A percentile compares a stretch with the other conserved stretches of the same genome.
phyloP scores from a whole-genome alignment of 441 rosid species.

The Lepidium campestre region DNA sequence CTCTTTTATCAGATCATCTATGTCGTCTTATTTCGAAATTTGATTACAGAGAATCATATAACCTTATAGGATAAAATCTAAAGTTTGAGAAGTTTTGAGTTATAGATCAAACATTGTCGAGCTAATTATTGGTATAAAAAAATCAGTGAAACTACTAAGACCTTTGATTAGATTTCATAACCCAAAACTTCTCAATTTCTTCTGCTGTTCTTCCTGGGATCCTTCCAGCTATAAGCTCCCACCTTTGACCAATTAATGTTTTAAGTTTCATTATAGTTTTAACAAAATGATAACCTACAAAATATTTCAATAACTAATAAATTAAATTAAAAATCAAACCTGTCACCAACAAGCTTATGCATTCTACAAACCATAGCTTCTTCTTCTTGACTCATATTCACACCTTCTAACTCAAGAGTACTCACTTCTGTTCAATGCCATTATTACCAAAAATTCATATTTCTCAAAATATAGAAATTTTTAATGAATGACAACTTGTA shows the following conservation, averaged over 20 bases:
- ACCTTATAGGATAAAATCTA: too few relatives aligned
- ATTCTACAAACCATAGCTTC: conserved; percentile 26
- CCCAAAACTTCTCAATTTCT: conserved; percentile 64
- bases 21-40: too few relatives aligned
- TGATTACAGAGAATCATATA: too few relatives aligned
- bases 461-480: background rate
- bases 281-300: background rate
- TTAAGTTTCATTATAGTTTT: background rate
- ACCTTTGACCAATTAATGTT: conserved; percentile 32
- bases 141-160: background rate
- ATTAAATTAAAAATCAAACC: conserved; percentile 2
- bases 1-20: too few relatives aligned
- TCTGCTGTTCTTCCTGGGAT: conserved; percentile 61
- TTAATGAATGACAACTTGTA: background rate
- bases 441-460: background rate
- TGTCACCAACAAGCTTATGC: conserved; percentile 32
- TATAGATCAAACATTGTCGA: too few relatives aligned
- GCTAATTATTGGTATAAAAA: too few relatives aligned
- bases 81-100: too few relatives aligned
- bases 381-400: conserved; percentile 25
- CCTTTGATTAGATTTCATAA: conserved; percentile 1
- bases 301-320: background rate
- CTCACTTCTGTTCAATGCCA: conserved; percentile 18
- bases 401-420: conserved; percentile 21
- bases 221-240: conserved; percentile 65